These are phyloP conservation scores for Aechmea fasciata DNA, from an alignment of 176 grass and related monocot species.

Conservation along the genomic window DNA sequence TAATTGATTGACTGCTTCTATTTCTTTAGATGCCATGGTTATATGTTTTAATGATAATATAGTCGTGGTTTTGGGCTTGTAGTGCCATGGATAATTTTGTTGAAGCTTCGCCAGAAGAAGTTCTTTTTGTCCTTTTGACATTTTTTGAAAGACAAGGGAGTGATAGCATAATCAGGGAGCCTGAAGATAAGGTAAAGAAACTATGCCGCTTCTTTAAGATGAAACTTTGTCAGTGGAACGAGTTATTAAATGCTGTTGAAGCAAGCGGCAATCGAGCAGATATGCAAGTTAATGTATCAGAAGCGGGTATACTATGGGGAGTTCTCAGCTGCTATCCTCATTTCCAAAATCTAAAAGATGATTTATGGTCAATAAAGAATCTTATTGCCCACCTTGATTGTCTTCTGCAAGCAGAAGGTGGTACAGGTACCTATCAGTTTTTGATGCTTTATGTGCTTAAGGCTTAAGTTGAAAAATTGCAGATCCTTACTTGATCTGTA, in stretches of 20 bases:
- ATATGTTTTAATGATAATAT: neutral
- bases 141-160: constrained; percentile 43
- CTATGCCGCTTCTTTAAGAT: constrained; percentile 43
- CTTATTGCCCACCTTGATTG: constrained; percentile 48
- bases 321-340: constrained; percentile 59
- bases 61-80: constrained; percentile 7
- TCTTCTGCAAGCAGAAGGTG: constrained; percentile 50
- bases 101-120: constrained; percentile 55
- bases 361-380: constrained; percentile 42
- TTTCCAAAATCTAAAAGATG: constrained; percentile 35
- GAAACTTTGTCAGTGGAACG: constrained; percentile 42
- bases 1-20: constrained; percentile 18
- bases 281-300: constrained; percentile 37
- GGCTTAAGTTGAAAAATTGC: too few species aligned
- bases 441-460: constrained; percentile 7
- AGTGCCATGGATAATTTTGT: constrained; percentile 67
- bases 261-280: constrained; percentile 17
- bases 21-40: constrained; percentile 8
- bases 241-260: constrained; percentile 33
- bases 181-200: constrained; percentile 38
- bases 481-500: too few species aligned
- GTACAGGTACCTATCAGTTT: constrained; percentile 28
- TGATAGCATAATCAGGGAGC: constrained; percentile 27
- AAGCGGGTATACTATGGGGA: constrained; percentile 70
- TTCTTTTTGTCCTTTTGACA: constrained; percentile 52